phyloP scores from a whole-genome alignment of 495 filamentous ascomycete genomes.

The Pyronema omphalodes region DNA sequence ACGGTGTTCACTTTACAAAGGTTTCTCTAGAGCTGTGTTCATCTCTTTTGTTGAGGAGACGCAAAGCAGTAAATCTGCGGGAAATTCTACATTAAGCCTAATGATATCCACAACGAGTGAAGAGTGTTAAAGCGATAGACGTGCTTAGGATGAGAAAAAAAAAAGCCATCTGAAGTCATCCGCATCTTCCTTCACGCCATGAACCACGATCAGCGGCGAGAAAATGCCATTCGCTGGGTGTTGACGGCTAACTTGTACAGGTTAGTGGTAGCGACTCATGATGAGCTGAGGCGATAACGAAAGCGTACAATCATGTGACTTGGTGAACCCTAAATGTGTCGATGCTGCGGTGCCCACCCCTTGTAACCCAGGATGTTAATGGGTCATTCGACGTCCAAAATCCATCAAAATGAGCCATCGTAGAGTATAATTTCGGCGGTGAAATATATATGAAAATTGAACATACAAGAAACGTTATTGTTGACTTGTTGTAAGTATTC shows the following conservation, averaged over 20 bases:
- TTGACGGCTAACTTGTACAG: background rate
- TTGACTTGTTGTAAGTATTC: background rate
- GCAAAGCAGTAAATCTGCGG: too few relatives aligned
- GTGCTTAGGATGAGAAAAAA: background rate
- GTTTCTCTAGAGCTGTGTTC: too few relatives aligned
- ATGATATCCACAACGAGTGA: background rate
- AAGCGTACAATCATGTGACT: background rate
- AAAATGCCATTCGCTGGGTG: background rate
- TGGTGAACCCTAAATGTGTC: background rate
- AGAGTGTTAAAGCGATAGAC: background rate
- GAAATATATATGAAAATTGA: background rate
- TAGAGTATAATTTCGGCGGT: background rate
- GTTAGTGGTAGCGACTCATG: background rate
- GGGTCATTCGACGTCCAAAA: background rate
- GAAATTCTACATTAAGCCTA: background rate
- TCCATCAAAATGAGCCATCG: background rate
- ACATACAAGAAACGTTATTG: background rate
- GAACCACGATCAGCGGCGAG: background rate
- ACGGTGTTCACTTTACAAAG: too few relatives aligned
- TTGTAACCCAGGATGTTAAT: background rate
- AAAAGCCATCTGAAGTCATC: background rate
- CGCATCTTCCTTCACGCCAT: too few relatives aligned
- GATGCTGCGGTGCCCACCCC: background rate
- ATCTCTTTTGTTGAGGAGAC: too few relatives aligned
- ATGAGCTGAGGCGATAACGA: background rate